Evolutionary conservation across 495 filamentous ascomycete genomes (phyloP), one percentile per base, ranked within the genome.

Genomic region (Xylaria palmicola): DNA sequence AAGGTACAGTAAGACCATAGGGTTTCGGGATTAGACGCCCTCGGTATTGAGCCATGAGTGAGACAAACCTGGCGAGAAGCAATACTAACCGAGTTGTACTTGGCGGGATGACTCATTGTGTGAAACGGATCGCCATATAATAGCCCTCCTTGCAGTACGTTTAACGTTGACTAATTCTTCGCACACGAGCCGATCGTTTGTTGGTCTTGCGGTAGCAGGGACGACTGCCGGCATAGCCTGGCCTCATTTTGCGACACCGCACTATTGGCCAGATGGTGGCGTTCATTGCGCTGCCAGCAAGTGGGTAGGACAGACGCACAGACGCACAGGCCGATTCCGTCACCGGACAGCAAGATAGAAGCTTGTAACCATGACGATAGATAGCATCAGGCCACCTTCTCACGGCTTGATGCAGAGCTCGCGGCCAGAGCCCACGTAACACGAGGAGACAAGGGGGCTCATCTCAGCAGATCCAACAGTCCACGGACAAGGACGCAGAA

Each of bases 351-450:
- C 44, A 58, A 48, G 56, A 57, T 8, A 24, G 19, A 47, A 34
- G 36, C 36, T 22, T 43, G 12, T 51, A n/a, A n/a, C 27, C 15
- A 49, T 24, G 15, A 40, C 20, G 20, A 43, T 43, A 30, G 24
- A 3, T 22, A 13, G 37, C 49, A 19, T 51, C 19, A 34, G 20
- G 29, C 57, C 39, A 60, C 39, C 37, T 41, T 30, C 17, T 22
- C 22, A 40, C 57, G 48, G 57, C 57, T 60, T 24, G 57, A 52
- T 60, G 57, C 56, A 59, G 44, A 51, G 36, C 26, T 29, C 17
- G 22, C 44, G 15, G 17, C 44, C 56, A 50, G 56, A 41, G 34
- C 15, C 32, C 34, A 40, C 29, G 48, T 56, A 20, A 56, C 40
- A 56, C 53, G 9, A 24, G 27, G 7, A 30, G 24, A 3, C 22